phyloP scores from a whole-genome alignment of 192 early-diverging fungal genomes.

The Entomortierella chlamydospora region DNA sequence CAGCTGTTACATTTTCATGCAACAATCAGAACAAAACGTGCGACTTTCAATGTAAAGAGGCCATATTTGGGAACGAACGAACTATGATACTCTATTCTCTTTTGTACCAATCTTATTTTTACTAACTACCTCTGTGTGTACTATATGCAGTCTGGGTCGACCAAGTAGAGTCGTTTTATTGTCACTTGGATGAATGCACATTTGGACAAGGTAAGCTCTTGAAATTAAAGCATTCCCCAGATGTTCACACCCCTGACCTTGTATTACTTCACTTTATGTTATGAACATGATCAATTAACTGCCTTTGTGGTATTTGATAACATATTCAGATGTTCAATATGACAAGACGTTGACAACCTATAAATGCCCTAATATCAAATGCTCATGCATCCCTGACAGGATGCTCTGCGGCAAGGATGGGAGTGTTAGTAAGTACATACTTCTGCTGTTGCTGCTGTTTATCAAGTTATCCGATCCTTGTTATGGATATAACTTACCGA shows the following conservation, averaged over 20 bases:
- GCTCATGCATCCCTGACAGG: constrained; percentile 81
- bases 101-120: not conserved
- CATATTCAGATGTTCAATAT: constrained; percentile 54
- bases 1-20: constrained; percentile 83
- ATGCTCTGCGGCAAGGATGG: constrained; percentile 90
- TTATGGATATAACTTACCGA: no score
- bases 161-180: constrained; percentile 90
- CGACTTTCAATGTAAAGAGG: constrained; percentile 68
- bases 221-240: constrained; percentile 33
- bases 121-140: no score
- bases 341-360: constrained; percentile 70
- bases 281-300: not conserved
- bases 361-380: constrained; percentile 80
- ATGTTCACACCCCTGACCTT: no score
- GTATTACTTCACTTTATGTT: not conserved
- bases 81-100: not conserved
- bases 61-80: not conserved
- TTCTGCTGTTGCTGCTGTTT: no score
- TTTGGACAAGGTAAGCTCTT: constrained; percentile 60
- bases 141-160: constrained; percentile 76
- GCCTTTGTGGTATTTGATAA: no score
- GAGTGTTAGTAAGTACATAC: constrained; percentile 75
- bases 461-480: no score
- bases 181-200: constrained; percentile 78
- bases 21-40: constrained; percentile 68